A percentile compares a stretch with the other conserved stretches of the same genome.
phyloP scores from a whole-genome alignment of 2,329 filamentous ascomycete species.

The Aspergillus costaricaensis region DNA sequence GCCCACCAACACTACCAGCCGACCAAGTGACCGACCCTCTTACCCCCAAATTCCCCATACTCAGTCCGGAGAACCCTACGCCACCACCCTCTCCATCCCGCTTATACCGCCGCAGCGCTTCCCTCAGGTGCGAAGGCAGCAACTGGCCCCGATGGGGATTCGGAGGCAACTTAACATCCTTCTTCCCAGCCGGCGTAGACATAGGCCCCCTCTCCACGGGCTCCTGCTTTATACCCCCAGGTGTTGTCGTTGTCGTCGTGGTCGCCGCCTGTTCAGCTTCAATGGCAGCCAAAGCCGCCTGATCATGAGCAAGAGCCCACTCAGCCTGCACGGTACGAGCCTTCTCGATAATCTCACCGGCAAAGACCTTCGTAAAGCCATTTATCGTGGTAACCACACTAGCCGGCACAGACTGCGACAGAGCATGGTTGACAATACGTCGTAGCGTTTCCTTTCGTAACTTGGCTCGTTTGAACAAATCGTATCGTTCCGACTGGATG shows the following conservation, averaged over 20 bases:
- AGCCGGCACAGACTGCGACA: constrained; percentile 66
- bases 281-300: constrained; percentile 56
- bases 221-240: constrained; percentile 27
- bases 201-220: constrained; percentile 19
- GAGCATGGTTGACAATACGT: constrained; percentile 65
- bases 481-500: constrained; percentile 51
- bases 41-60: constrained; percentile 48
- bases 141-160: constrained; percentile 52
- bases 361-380: constrained; percentile 67
- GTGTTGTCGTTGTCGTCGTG: constrained; percentile 23
- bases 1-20: constrained; percentile 43
- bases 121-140: constrained; percentile 52
- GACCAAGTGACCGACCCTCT: constrained; percentile 48
- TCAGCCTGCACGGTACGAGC: constrained; percentile 63
- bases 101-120: constrained; percentile 52
- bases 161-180: constrained; percentile 37
- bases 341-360: constrained; percentile 66
- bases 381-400: constrained; percentile 66
- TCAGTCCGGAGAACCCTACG: constrained; percentile 51
- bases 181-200: constrained; percentile 7
- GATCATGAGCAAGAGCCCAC: constrained; percentile 52
- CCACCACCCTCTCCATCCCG: constrained; percentile 52
- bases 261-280: constrained; percentile 56
- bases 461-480: constrained; percentile 53
- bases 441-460: constrained; percentile 54